Evolutionary conservation across 768 basidiomycete genomes (phyloP).

Genomic region (Lyophyllum atratum): DNA sequence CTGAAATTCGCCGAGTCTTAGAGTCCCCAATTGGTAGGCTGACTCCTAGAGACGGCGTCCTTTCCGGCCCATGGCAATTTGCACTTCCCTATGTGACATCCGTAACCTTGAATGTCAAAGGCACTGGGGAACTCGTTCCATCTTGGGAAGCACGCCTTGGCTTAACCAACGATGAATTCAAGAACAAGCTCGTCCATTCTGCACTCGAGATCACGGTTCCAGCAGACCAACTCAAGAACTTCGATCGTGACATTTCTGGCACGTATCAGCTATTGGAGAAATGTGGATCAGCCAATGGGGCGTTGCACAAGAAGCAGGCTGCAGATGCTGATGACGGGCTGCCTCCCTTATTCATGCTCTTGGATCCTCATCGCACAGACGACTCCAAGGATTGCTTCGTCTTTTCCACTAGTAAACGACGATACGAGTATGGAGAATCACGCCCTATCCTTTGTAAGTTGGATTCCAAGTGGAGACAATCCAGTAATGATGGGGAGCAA

Average conservation of each 20-base stretch:
- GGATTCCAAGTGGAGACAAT: slow-evolving; percentile 79
- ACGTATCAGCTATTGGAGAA: slow-evolving; percentile 76
- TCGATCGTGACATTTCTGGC: slow-evolving; percentile 85
- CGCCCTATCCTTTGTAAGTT: slow-evolving; percentile 78
- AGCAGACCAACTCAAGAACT: slow-evolving; percentile 39
- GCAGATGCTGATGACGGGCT: slow-evolving; percentile 44
- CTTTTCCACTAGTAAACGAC: slow-evolving; percentile 76
- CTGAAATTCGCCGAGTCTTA: slow-evolving; percentile 74
- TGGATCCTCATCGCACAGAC: slow-evolving; percentile 85
- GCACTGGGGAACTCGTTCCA: slow-evolving; percentile 68
- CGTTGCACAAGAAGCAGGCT: slow-evolving; percentile 68
- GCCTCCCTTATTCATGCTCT: slow-evolving; percentile 76
- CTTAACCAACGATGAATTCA: slow-evolving; percentile 62
- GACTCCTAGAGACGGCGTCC: slow-evolving; percentile 54
- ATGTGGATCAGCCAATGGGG: slow-evolving; percentile 87
- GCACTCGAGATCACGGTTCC: slow-evolving; percentile 65
- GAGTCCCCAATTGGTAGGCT: slow-evolving; percentile 79
- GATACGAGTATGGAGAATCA: slow-evolving; percentile 81
- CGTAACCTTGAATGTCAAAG: slow-evolving; percentile 63
- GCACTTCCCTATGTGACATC: slow-evolving; percentile 64
- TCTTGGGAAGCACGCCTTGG: slow-evolving; percentile 88
- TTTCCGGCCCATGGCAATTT: slow-evolving; percentile 78
- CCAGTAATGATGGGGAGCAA: slow-evolving; percentile 47
- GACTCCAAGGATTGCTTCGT: slow-evolving; percentile 79
- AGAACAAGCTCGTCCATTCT: slow-evolving; percentile 67